Conservation (phyloP, 2,329 filamentous ascomycete genomes). For the Ophiostoma pallidulum region DNA sequence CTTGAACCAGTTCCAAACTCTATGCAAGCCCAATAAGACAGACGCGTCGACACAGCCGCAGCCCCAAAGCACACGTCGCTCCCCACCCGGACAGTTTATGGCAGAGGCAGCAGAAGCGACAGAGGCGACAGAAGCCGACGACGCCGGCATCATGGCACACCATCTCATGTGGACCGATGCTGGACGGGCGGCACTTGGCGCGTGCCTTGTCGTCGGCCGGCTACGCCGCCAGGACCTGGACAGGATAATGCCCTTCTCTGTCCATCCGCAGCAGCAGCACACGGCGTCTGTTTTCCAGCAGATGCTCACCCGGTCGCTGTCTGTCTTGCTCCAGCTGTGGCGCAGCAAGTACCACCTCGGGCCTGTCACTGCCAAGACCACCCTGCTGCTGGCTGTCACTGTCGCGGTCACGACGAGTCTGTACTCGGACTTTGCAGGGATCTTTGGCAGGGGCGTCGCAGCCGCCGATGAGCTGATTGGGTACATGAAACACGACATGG, state of each 20-base stretch:
- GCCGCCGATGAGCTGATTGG: background rate
- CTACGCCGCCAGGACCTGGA: slow-evolving; percentile 8
- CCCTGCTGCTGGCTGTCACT: slow-evolving; percentile 8
- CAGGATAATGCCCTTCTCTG: slow-evolving; percentile 2
- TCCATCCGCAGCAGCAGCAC: slow-evolving; percentile 1
- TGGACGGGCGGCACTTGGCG: slow-evolving; percentile 6
- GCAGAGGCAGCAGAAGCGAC: too few relatives aligned
- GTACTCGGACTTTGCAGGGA: background rate
- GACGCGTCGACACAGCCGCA: background rate
- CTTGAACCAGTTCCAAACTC: slow-evolving; percentile 1
- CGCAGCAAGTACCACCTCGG: slow-evolving; percentile 7
- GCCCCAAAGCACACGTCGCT: background rate
- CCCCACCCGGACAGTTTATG: background rate
- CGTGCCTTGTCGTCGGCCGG: slow-evolving; percentile 3
- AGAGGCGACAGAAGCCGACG: background rate
- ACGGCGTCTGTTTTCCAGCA: slow-evolving; percentile 4
- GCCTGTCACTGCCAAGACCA: slow-evolving; percentile 8
- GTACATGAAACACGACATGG: background rate
- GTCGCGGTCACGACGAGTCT: slow-evolving; percentile 3
- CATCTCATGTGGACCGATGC: slow-evolving; percentile 11
- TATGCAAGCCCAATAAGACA: background rate
- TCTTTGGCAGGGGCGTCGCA: slow-evolving; percentile 2
- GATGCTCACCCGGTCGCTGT: background rate
- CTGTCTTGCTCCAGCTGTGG: background rate
- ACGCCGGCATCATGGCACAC: background rate